These are phyloP conservation scores for Paraconiothyrium sp. DNA, from an alignment of 2,329 filamentous ascomycete genomes.

Conservation along the genomic window DNA sequence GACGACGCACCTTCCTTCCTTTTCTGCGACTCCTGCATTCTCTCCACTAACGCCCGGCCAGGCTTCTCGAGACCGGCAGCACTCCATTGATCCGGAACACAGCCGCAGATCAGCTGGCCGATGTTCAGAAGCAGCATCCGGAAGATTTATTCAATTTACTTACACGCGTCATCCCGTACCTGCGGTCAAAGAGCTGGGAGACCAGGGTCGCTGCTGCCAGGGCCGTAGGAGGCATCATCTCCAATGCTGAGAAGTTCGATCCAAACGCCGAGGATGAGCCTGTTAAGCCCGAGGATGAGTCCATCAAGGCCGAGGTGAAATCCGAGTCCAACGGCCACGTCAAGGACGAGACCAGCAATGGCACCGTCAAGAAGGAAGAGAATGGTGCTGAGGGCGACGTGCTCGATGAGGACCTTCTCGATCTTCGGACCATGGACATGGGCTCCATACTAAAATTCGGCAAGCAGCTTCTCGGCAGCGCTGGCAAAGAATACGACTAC, in stretches of 20 bases:
- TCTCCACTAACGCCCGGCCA: slow-evolving; percentile 27
- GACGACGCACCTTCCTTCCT: not conserved
- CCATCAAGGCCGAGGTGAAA: slow-evolving; percentile 65
- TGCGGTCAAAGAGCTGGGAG: slow-evolving; percentile 96
- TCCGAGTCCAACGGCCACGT: slow-evolving; percentile 54
- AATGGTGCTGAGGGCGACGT: slow-evolving; percentile 56
- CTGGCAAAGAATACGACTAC: slow-evolving; percentile 84
- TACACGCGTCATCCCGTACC: slow-evolving; percentile 91
- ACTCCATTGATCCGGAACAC: slow-evolving; percentile 96
- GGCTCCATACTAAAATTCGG: slow-evolving; percentile 82
- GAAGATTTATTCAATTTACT: slow-evolving; percentile 97
- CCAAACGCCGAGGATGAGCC: slow-evolving; percentile 80
- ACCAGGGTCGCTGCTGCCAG: slow-evolving; percentile 92
- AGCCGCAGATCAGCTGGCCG: slow-evolving; percentile 93
- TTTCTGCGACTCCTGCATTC: not conserved
- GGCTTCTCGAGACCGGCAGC: slow-evolving; percentile 95
- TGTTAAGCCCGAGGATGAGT: slow-evolving; percentile 68
- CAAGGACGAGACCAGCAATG: slow-evolving; percentile 66
- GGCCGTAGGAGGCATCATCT: slow-evolving; percentile 91
- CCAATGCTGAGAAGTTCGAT: slow-evolving; percentile 87
- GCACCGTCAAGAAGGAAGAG: slow-evolving; percentile 51
- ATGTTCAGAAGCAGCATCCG: slow-evolving; percentile 97
- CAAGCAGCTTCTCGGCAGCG: slow-evolving; percentile 82
- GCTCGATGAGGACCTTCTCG: slow-evolving; percentile 70
- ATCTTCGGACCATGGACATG: slow-evolving; percentile 79